Base-by-base conservation (phyloP, 495 filamentous ascomycete genomes). In the Elaphomyces granulatus region DNA sequence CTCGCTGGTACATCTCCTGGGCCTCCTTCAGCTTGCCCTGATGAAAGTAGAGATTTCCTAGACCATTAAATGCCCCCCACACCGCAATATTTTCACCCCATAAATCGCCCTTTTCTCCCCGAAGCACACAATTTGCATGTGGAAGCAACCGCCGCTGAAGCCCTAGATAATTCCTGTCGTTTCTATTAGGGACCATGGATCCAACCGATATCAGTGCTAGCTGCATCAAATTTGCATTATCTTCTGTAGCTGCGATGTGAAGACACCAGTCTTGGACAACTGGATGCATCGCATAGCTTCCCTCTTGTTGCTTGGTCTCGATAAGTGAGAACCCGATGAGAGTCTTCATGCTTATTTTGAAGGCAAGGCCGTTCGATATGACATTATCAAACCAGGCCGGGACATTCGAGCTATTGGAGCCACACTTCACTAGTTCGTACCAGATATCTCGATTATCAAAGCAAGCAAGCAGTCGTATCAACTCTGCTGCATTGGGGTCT, bases 391-490 rank as follows among this genome's bases (percentile, higher is more conserved):
- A 45, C 62, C 54, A 67, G 7, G 8, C 4, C 0, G 55, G 60
- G 1, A 43, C 21, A n/a, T 48, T 6, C 1, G 40, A 45, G 42
- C 36, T 33, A 36, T 52, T 0, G 1, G 7, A 12, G 14, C 44
- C 42, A 37, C 40, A 34, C 17, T 45, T n/a, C 14, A 66, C 14
- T 36, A 71, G 53, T 41, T 67, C 60, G 42, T 58, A 68, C 67
- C 66, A 72, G 28, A 71, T 52, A 51, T 72, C 67, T 41, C 64
- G 60, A 44, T 66, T 68, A 46, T 68, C 60, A 35, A 70, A 66
- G 39, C 46, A 63, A 36, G 64, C 62, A 58, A 63, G 66, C 4
- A 69, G 43, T 3, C 55, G 41, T 14, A 73, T 54, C 15, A 72
- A 46, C 3, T 57, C 31, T 15, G 65, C 61, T 20, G 65, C 49